Conservation (phyloP, 129 eudicot genomes). For the Scalesia atractyloides region DNA sequence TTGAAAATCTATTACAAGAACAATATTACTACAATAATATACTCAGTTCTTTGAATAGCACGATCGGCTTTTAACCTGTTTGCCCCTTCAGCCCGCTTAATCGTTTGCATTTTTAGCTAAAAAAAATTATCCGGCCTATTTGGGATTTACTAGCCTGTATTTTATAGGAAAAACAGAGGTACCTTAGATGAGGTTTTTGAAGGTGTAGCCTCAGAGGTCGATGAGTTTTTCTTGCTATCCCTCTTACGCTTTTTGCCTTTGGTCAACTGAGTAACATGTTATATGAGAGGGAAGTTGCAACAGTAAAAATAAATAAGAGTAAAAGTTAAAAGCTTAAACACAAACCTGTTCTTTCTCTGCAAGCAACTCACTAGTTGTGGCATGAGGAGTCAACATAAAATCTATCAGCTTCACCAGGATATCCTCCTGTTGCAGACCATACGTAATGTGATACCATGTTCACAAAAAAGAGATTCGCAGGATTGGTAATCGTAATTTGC, state of each 20-base stretch:
- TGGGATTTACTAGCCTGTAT: constrained; percentile 2
- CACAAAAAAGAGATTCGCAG: constrained; percentile 5
- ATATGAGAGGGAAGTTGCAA: constrained; percentile 21
- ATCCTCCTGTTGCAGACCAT: constrained; percentile 66
- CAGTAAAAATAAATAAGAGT: neutral
- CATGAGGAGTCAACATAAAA: constrained; percentile 80
- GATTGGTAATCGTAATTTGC: neutral
- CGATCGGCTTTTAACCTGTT: neutral
- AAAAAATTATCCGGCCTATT: neutral
- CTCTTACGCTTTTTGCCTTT: constrained; percentile 83
- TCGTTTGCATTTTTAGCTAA: neutral
- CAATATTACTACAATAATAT: neutral
- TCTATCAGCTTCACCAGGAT: constrained; percentile 76
- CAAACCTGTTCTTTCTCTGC: constrained; percentile 90
- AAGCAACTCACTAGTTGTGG: constrained; percentile 67
- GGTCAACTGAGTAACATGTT: constrained; percentile 43
- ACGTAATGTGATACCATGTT: constrained; percentile 14
- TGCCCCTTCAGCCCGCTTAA: neutral
- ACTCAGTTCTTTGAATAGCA: neutral
- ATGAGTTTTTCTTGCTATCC: constrained; percentile 47
- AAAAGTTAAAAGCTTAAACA: neutral
- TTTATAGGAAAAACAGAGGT: neutral
- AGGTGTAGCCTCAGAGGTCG: constrained; percentile 50
- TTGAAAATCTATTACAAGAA: neutral
- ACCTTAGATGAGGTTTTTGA: constrained; percentile 82